Evolutionary conservation across 805 yeast genomes (phyloP), one percentile per base, ranked within the genome.

Genomic region (Saccharomycopsis selenospora): DNA sequence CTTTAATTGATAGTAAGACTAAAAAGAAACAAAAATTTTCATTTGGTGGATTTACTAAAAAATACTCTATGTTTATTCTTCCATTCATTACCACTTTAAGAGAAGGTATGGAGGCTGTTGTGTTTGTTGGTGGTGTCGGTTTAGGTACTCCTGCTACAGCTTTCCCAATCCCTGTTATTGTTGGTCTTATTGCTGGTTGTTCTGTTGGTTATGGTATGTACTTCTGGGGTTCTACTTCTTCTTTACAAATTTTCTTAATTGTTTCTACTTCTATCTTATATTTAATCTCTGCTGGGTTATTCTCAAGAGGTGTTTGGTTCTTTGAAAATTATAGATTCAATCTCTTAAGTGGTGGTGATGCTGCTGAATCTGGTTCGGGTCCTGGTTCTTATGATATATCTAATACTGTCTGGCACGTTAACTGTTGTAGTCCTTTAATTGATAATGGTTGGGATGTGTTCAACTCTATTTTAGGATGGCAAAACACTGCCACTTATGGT

Each of bases 401-500:
- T 44, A 76, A 75, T 60, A 68, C 84, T 8, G 96, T 90, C 24
- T 90, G 96, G 91, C 98, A 90, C 70, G 93, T 91, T 54, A 89
- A 90, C 75, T 90, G 97, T 71, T 91, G 97, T 72, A 89, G 89
- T 67, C 97, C 97, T 40, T 89, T 83, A 65, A 72, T 74, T 50
- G 90, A 84, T 67, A 80, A 82, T 58, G 97, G 97, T 70, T 91
- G 97, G 97, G 96, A 89, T 76, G 81, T 90, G 53, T 90, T 90
- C 75, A 90, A 91, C 62, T 85, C 97, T 23, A 66, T 90, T 48
- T 72, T 90, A 55, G 98, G 98, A 53, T 91, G 98, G 98, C 95
- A 89, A 70, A 90, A 90, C 69, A 77, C 95, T 48, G 97, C 96
- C 51, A 88, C 95, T 56, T 77, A 87, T 62, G 96, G 96, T 47